Base-by-base conservation (phyloP, 768 basidiomycete species). In the Boletus reticuloceps region DNA sequence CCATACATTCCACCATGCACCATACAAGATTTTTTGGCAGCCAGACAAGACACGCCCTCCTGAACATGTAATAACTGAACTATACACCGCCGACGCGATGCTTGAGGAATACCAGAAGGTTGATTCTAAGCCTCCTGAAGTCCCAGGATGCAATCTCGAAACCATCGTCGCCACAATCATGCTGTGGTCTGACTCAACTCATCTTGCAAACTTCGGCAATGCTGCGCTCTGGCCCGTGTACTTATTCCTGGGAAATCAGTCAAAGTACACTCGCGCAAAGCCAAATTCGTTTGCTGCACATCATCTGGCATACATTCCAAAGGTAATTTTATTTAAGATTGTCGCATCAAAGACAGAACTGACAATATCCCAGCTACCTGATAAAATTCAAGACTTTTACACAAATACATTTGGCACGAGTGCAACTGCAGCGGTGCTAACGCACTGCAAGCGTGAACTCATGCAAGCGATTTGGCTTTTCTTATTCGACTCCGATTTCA, bases 391-490 rank as follows among this genome's bases (percentile, higher is more conserved):
- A 1, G 45, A 53, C 16, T 48, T 48, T 7, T 53, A 51, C 4
- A 13, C 29, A 1, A 7, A 5, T 2, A 42, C 3, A 1, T 54
- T 50, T 2, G 8, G 7, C 11, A 25, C 19, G 8, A 51, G 53
- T 27, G 39, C 32, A 1, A 42, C 39, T 0, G 47, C 22, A 0
- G 32, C 13, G 0, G 34, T 32, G 2, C 22, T 68, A 4, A 68
- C 58, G 0, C 60, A 66, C 36, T 58, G 53, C n/a, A 53, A 42
- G 2, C 50, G 45, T 2, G 63, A 72, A 40, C 16, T 68, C 0
- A 61, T 72, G 59, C 71, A 72, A 19, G 66, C 47, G 0, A 49
- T 63, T 0, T 66, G 67, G 62, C n/a, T 20, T 0, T 38, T 66
- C 13, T 17, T 72, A 0, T 46, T 73, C 0, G 57, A 72, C 6